A percentile compares a stretch with the other conserved stretches of the same genome.
Conservation (phyloP, 2,329 filamentous ascomycete species). For the Colletotrichum acutatum region DNA sequence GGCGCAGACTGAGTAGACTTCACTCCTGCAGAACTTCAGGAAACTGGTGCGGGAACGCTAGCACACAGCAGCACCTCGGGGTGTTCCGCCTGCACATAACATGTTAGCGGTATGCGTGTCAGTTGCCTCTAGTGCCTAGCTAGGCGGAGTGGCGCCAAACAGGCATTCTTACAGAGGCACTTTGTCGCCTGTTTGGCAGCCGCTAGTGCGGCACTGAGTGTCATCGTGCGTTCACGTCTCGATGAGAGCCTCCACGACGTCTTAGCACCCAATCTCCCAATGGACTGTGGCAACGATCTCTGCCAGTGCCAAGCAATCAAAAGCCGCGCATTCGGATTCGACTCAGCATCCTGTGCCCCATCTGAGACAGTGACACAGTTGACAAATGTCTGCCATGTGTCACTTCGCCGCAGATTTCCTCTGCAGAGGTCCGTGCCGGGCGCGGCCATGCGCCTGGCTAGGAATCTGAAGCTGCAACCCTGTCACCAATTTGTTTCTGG, state of each 20-base stretch:
- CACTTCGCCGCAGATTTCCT: slow-evolving; percentile 1
- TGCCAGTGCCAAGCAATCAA: neutral
- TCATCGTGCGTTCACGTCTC: slow-evolving; percentile 6
- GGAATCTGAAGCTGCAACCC: neutral
- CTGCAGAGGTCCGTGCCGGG: slow-evolving; percentile 10
- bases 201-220: slow-evolving; percentile 13
- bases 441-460: neutral
- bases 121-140: neutral
- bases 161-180: neutral
- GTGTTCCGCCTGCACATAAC: slow-evolving; percentile 21
- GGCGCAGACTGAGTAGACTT: slow-evolving; percentile 13
- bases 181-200: neutral
- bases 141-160: neutral
- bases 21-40: slow-evolving; percentile 12
- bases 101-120: neutral
- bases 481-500: slow-evolving; percentile 4
- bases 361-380: slow-evolving; percentile 10
- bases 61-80: slow-evolving; percentile 4
- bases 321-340: slow-evolving; percentile 4
- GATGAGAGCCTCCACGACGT: neutral
- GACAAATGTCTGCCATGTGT: slow-evolving; percentile 23
- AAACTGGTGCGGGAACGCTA: slow-evolving; percentile 11
- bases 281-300: neutral
- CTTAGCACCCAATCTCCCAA: neutral
- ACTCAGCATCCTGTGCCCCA: neutral